Base-by-base conservation (phyloP, 1,284 basidiomycete species). In the Xanthoconium separans region DNA sequence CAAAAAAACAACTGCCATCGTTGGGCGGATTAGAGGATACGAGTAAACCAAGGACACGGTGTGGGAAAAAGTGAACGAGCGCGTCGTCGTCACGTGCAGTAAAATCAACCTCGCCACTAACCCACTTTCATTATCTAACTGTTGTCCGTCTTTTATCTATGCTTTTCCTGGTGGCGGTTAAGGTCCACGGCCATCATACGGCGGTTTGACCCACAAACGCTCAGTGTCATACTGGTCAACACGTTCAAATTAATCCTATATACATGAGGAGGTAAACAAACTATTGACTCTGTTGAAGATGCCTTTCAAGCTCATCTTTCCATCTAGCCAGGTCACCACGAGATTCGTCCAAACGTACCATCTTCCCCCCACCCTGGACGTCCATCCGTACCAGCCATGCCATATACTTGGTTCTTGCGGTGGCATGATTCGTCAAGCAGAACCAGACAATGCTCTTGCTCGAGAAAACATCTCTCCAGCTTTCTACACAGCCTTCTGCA, bases 381-480 rank as follows among this genome's bases (percentile, higher is more conserved):
- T 29, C 65, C 59, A 43, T 60, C 37, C 68, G 77, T 63, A 46
- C 59, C 55, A 41, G 53, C 71, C 37, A 56, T 15, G 49, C 70
- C 46, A 18, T 58, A 56, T 47, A 64, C 46, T 24, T 76, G 65
- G 31, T 62, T 51, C 4, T 69, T 3, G 36, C 22, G 7, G 31
- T 6, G 56, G 64, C 60, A 54, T 85, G 83, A 3, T 78, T 48
- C 24, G 69, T 74, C 30, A 84, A 57, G 61, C 79, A 83, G 75
- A 75, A 86, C 79, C 78, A 80, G 1, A 87, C 50, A 56, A 86
- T 83, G 60, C 83, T 81, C 0, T 82, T 60, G 20, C 66, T 74
- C 10, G 79, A 79, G 58, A 82, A 78, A 56, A 82, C 72, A 37
- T 75, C 71, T 6, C 61, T 56, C 43, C 75, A 58, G 11, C 53